These are phyloP conservation scores for Ilex paraguariensis DNA, from an alignment of 305 asterid species.

Conservation along the genomic window DNA sequence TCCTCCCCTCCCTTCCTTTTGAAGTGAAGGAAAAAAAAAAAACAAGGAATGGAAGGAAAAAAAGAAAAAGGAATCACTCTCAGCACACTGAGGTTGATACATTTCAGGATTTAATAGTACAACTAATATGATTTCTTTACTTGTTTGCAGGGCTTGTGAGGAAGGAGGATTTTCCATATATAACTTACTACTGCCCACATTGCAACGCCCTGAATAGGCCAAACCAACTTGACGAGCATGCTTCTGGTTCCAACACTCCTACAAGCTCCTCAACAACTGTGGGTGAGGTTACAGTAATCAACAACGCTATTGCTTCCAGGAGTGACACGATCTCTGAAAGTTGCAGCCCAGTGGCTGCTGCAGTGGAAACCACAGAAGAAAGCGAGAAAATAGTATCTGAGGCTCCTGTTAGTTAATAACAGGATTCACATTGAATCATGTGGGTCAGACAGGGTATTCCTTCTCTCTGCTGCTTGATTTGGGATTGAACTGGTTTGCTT, in stretches of 20 bases:
- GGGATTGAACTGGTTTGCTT: too few relatives aligned
- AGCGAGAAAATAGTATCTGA: slow-evolving; percentile 15
- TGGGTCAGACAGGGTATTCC: too few relatives aligned
- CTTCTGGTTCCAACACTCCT: slow-evolving; percentile 32
- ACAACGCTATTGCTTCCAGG: slow-evolving; percentile 8
- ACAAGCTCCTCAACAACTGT: slow-evolving; percentile 20
- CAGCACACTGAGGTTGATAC: too few relatives aligned
- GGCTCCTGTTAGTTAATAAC: slow-evolving; percentile 13
- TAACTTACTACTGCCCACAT: slow-evolving; percentile 91
- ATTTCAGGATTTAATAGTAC: not conserved
- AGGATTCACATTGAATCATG: not conserved
- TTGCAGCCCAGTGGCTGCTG: slow-evolving; percentile 23
- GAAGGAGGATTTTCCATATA: slow-evolving; percentile 71
- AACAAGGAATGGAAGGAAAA: too few relatives aligned
- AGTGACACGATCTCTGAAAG: slow-evolving; percentile 23
- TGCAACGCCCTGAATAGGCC: slow-evolving; percentile 72
- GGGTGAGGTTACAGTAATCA: slow-evolving; percentile 25
- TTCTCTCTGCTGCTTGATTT: too few relatives aligned
- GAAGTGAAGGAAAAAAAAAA: too few relatives aligned
- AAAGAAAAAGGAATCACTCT: not conserved
- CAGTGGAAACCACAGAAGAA: slow-evolving; percentile 15
- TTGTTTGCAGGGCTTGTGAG: slow-evolving; percentile 71
- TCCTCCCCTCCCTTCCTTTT: too few relatives aligned
- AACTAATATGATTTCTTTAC: not conserved
- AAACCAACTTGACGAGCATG: slow-evolving; percentile 35